Evolutionary conservation across 2,329 filamentous ascomycete genomes (phyloP), one percentile per base, ranked within the genome.

Genomic region (Microcyclospora tardicrescens): DNA sequence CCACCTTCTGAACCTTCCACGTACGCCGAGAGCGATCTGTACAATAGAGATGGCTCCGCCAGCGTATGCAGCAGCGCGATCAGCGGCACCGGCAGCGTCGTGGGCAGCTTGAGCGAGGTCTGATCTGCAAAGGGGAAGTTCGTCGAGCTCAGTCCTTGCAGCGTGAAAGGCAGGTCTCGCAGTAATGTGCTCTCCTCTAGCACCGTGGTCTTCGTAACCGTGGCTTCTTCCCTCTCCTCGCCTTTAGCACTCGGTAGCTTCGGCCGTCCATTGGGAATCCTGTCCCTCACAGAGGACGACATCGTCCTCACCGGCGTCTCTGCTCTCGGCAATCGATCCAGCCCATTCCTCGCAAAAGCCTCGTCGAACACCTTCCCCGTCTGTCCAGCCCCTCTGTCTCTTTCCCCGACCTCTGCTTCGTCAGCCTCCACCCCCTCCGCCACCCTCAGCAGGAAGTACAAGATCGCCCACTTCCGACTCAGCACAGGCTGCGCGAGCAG

Each of bases 381-480:
- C 13, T 43, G 39, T 27, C 43, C 43, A n/a, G 44, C 44, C 28
- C 43, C 38, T 35, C 34, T 33, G 24, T 33, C 34, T 37, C 10
- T 36, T n/a, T 52, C 40, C 32, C 33, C 6, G 36, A 15, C 27
- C 43, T 13, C 27, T 10, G 10, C 12, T 32, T 15, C 14, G 4
- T 32, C 12, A 10, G 12, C 41, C 16, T 41, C 35, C 11, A 36
- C 28, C n/a, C 45, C 44, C 54, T 87, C 82, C 44, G 84, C 78
- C 35, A 95, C 73, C 52, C 84, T 79, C 58, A 91, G 82, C 32
- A 98, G 73, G 32, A 98, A 77, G 58, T 93, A 93, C 14, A 98
- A 70, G 48, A 98, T 95, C 2, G 83, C 85, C 86, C 87, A 96
- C 72, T 98, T 98, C 61, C 94, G 83, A 53, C 84, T 82, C 33